These are phyloP conservation scores for Paramecium pentaurelia DNA, from an alignment of 73 alveolate species.

Conservation along the genomic window DNA sequence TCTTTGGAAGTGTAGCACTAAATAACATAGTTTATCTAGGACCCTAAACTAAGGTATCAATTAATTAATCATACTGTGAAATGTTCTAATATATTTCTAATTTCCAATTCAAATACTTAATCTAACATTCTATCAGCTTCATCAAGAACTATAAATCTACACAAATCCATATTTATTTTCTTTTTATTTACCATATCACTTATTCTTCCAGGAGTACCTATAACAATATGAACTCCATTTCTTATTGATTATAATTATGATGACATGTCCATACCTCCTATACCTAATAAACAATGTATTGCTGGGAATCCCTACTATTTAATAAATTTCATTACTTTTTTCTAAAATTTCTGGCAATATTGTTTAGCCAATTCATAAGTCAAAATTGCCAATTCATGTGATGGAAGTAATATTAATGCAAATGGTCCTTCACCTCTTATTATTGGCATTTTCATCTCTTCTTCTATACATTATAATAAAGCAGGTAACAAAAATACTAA, in stretches of 20 bases:
- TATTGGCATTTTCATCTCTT: slow-evolving; percentile 53
- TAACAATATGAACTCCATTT: slow-evolving; percentile 68
- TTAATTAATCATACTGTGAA: slow-evolving; percentile 55
- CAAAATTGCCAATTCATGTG: slow-evolving; percentile 60
- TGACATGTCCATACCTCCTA: slow-evolving; percentile 68
- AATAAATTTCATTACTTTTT: not conserved
- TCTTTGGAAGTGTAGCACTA: slow-evolving; percentile 85
- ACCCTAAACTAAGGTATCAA: slow-evolving; percentile 55
- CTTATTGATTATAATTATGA: not conserved
- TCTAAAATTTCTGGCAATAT: slow-evolving; percentile 40
- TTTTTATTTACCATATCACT: slow-evolving; percentile 67
- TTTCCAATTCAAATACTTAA: slow-evolving; percentile 78
- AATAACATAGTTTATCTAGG: slow-evolving; percentile 80
- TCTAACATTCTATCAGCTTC: slow-evolving; percentile 89
- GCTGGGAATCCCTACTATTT: slow-evolving; percentile 51
- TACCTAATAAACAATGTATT: slow-evolving; percentile 43
- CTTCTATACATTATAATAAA: slow-evolving; percentile 57
- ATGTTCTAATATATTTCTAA: slow-evolving; percentile 69
- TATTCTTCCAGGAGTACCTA: slow-evolving; percentile 84
- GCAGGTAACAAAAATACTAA: slow-evolving; percentile 89
- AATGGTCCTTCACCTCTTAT: slow-evolving; percentile 68
- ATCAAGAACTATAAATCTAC: slow-evolving; percentile 78
- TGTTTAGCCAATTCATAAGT: slow-evolving; percentile 52
- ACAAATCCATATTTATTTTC: slow-evolving; percentile 63
- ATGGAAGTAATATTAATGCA: slow-evolving; percentile 60